Evolutionary conservation across 768 basidiomycete genomes (phyloP), one percentile per base, ranked within the genome.

Genomic region (Russula ochroleuca): DNA sequence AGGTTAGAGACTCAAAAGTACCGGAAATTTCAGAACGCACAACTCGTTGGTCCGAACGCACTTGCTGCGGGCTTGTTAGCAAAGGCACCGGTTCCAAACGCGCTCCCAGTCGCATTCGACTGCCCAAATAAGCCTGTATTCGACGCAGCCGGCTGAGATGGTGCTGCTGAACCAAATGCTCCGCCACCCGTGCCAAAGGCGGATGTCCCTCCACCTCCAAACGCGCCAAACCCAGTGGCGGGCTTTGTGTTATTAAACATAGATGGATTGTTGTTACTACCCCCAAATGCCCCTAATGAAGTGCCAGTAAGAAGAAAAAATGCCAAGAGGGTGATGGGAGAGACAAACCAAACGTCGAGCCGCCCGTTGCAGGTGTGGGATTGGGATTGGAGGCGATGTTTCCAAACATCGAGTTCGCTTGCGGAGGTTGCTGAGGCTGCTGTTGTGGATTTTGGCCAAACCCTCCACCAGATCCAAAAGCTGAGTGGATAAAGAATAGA

Each of bases 401-500:
- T 54, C 90, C 90, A 73, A 92, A 92, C 88, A 92, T 92, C 47
- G 90, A 87, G 70, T 91, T 91, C 5, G 84, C 81, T 67, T 81
- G 81, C 70, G 83, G 87, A 67, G 83, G 86, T 67, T 81, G 81
- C 70, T 83, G 87, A 67, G 83, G 86, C 69, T 80, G 73, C 59
- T 64, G 76, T 64, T 67, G 66, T 38, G 66, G 62, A 23, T 58
- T 67, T 51, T 61, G 83, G 37, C 82, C 81, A 72, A 90, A 92
- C 49, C 81, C 80, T 56, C 79, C 75, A 66, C 83, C 84, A 28
- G 78, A 73, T 38, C 77, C 75, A 63, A 70, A 74, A 10, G 67
- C 72, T 72, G 63, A 64, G 67, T 41, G 58, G n/a, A 58, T 33
- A 59, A 28, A 5, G 37, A 37, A 68, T 57, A 68, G 67, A 58